Evolutionary conservation across 805 yeast genomes (phyloP).

Genomic region (Starmera caribaea): DNA sequence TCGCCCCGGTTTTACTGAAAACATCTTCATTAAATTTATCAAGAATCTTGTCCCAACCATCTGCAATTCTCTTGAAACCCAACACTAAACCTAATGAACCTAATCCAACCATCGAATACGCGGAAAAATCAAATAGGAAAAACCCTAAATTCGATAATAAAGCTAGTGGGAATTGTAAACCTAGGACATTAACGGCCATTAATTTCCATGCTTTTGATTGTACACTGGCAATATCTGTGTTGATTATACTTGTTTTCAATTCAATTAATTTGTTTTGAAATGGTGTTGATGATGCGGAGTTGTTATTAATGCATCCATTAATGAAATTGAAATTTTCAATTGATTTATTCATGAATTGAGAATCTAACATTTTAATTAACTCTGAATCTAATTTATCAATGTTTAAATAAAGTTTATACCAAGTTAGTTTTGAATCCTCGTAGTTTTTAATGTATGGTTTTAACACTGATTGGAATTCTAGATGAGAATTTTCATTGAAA

Average conservation of each 20-base stretch:
- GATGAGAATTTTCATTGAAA: constrained; percentile 22
- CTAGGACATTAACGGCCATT: constrained; percentile 19
- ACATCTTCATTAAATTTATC: constrained; percentile 13
- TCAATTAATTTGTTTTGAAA: constrained; percentile 9
- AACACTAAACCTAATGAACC: constrained; percentile 21
- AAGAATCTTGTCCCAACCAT: constrained; percentile 18
- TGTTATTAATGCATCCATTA: constrained; percentile 22
- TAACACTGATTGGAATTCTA: constrained; percentile 19
- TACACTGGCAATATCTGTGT: constrained; percentile 11
- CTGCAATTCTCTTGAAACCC: constrained; percentile 23
- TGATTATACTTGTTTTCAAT: constrained; percentile 11
- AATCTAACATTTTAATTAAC: constrained; percentile 17
- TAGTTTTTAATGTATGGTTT: constrained; percentile 18
- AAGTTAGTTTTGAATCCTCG: constrained; percentile 17
- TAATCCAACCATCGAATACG: constrained; percentile 23
- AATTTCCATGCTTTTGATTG: constrained; percentile 18
- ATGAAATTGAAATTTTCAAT: constrained; percentile 19
- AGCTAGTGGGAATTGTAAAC: constrained; percentile 22
- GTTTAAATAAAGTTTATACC: constrained; percentile 23
- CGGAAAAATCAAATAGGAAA: constrained; percentile 18
- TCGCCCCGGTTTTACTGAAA: constrained; percentile 15
- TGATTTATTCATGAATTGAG: constrained; percentile 17
- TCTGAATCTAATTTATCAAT: constrained; percentile 21
- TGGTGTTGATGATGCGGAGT: constrained; percentile 8
- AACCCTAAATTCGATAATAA: constrained; percentile 18